Evolutionary conservation across 2,329 filamentous ascomycete species (phyloP), one percentile per base, ranked within the genome.

Genomic region (Fusarium sp.): DNA sequence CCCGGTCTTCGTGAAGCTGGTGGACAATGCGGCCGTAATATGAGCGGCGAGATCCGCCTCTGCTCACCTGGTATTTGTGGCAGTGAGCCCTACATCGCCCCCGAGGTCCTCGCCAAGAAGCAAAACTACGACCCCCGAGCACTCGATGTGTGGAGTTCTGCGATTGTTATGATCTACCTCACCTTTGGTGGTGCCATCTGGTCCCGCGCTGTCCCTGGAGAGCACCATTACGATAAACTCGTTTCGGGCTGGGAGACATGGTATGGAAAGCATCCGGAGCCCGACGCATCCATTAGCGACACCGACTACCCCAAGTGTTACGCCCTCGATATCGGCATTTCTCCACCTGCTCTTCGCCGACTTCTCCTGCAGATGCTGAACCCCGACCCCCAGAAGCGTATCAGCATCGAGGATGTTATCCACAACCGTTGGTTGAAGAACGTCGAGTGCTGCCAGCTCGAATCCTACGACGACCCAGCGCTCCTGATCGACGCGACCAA

Each of bases 121-220:
- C 79, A 81, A 74, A 79, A 84, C 52, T 89, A 86, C 73, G 94
- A 97, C 76, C 91, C 94, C 2, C 89, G 93, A 44, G 88, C 91
- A 6, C 83, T 97, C 15, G 94, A 97, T 75, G 91, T 97, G 15
- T 97, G 94, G 94, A 91, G 92, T 56, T 91, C 91, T 50, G 94
- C 91, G 24, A 90, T 97, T 59, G 91, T 96, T 69, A 95, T 93
- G 85, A 82, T 97, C 61, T 90, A 91, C 66, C 87, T 97, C 68
- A 88, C 88, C 38, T 92, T 92, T 74, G 87, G 88, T 42, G 92
- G 89, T 23, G 89, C 88, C 44, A 87, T 94, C 10, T 97, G 93
- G 94, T 84, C 87, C 50, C 88, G 88, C 67, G 92, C 93, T 2
- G 87, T 88, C 60, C 78, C 54, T 72, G 85, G 76, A 57, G 83